A percentile compares a stretch with the other conserved stretches of the same genome.
phyloP scores from a whole-genome alignment of 768 basidiomycete species.

The Lactarius quietus region DNA sequence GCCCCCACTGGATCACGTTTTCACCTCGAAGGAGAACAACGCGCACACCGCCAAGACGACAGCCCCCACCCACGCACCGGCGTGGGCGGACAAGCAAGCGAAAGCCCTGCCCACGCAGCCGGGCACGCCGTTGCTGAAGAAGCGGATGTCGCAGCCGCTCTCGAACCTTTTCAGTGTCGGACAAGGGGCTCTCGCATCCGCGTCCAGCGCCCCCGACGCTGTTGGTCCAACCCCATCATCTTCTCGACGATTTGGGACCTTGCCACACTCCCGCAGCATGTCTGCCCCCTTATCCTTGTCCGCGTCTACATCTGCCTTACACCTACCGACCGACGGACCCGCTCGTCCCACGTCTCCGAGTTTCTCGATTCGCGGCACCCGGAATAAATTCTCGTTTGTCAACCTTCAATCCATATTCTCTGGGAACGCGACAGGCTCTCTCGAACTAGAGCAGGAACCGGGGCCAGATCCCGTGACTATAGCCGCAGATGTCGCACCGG shows the following conservation, averaged over 20 bases:
- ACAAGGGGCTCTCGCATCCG: conserved; percentile 12
- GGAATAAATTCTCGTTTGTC: conserved; percentile 34
- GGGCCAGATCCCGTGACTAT: background rate
- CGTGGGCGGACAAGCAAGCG: conserved; percentile 11
- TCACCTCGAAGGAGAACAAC: conserved; percentile 17
- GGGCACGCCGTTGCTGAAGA: conserved; percentile 27
- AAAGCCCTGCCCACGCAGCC: conserved; percentile 24
- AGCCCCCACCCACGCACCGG: background rate
- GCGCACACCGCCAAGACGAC: background rate
- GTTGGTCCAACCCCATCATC: background rate
- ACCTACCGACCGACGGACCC: conserved; percentile 5
- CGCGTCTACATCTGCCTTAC: conserved; percentile 19
- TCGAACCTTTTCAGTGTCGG: conserved; percentile 32
- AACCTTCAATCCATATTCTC: conserved; percentile 36
- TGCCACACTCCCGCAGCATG: conserved; percentile 16
- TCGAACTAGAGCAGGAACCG: conserved; percentile 18
- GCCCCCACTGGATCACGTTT: conserved; percentile 9
- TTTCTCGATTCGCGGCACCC: conserved; percentile 31
- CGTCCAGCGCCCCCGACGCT: background rate
- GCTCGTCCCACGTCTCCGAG: conserved; percentile 24
- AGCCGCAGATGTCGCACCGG: conserved; percentile 7
- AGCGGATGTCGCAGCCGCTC: conserved; percentile 30
- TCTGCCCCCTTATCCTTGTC: conserved; percentile 15
- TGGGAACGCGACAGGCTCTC: background rate
- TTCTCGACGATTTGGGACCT: conserved; percentile 7